Base-by-base conservation (phyloP, 2,329 filamentous ascomycete species). In the Diaporthe helianthi region DNA sequence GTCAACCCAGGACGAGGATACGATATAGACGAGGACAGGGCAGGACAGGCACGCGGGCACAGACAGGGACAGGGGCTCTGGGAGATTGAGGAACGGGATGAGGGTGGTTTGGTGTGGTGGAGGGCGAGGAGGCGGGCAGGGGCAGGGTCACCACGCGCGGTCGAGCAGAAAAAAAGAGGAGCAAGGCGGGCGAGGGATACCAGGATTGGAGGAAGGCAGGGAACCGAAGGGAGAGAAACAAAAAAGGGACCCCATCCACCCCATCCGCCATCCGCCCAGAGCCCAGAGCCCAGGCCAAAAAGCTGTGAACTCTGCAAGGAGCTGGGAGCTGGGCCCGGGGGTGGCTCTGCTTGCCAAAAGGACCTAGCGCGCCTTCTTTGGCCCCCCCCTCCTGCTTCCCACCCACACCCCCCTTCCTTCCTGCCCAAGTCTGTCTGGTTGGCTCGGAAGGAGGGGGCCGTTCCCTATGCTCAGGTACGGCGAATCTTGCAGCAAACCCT, bases 151-250 rank as follows among this genome's bases (percentile, higher is more conserved):
- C 58, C 58, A 63, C 58, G 58, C 58, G 58, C 58, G 58, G 44
- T 17, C 44, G 19, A 55, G 46, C 54, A 51, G 47, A 17, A 51
- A 51, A 51, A 58, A 29, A 29, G 29, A 65, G 67, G 58, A 55
- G 41, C 53, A 41, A 22, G 64, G 29, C 53, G 65, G 55, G 49
- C 65, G 67, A 61, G 69, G 69, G 67, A 65, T 41, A 65, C 54
- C 68, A 54, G 65, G 65, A 69, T 65, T 69, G 58, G 65, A 69
- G 61, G 58, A 49, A 69, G 60, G 61, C 69, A 65, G 54, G 36
- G 64, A 63, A 65, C 66, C 66, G 69, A 65, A 71, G 69, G 69
- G 61, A 51, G 31, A 68, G 52, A 71, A 71, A 71, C 69, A 71
- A 31, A 67, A 58, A 58, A 67, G 64, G 53, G 51, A n/a, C 64